phyloP scores from a whole-genome alignment of 495 filamentous ascomycete species.

The Aspergillus baeticus region DNA sequence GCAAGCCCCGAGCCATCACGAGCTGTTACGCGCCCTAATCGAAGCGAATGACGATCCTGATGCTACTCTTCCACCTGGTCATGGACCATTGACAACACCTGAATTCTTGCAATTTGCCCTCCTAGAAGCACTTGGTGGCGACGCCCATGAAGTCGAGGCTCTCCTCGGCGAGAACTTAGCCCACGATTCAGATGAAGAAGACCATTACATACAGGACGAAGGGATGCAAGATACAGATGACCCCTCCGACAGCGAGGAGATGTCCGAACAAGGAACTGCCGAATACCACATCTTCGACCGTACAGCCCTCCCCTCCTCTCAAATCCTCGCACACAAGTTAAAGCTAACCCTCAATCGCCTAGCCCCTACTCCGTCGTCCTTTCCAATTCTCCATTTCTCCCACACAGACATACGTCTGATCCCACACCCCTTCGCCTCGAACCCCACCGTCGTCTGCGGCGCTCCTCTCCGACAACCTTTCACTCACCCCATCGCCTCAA shows the following conservation, averaged over 20 bases:
- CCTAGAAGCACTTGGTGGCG: constrained; percentile 22
- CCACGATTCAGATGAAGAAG: constrained; percentile 21
- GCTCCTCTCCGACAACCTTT: constrained; percentile 45
- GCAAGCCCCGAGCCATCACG: background rate
- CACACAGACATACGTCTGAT: constrained; percentile 58
- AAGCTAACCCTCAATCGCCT: constrained; percentile 13
- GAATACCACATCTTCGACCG: constrained; percentile 20
- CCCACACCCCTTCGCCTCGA: constrained; percentile 37
- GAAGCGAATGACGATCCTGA: constrained; percentile 10
- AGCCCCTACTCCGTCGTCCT: constrained; percentile 26
- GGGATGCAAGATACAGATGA: constrained; percentile 15
- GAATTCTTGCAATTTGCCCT: constrained; percentile 23
- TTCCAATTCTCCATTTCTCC: constrained; percentile 59
- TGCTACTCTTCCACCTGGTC: background rate
- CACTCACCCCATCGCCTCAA: constrained; percentile 35
- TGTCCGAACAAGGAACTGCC: constrained; percentile 7
- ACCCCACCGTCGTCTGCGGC: constrained; percentile 48
- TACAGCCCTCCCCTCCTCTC: constrained; percentile 6
- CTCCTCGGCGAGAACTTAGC: constrained; percentile 20
- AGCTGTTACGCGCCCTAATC: constrained; percentile 3
- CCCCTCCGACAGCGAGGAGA: constrained; percentile 8
- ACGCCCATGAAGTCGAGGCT: constrained; percentile 19
- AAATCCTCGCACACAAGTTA: background rate
- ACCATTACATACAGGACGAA: constrained; percentile 15
- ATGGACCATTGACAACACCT: constrained; percentile 18